A percentile compares a stretch with the other conserved stretches of the same genome.
Evolutionary conservation across 1,284 basidiomycete genomes (phyloP).

Genomic region (Ceratorhiza oryzae-sativae): DNA sequence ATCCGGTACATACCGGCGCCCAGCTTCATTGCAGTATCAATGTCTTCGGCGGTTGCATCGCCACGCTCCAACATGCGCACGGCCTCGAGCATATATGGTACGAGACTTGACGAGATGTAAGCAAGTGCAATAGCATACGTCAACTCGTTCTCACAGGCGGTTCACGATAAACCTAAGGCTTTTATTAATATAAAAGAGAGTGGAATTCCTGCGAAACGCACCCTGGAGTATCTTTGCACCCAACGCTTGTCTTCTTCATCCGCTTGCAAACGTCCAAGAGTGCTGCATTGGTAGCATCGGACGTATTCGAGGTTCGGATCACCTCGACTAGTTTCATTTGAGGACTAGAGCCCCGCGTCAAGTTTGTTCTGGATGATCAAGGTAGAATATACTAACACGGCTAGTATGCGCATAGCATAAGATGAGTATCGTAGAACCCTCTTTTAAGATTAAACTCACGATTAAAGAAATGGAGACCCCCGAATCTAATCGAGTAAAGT

Average conservation of each 20-base stretch:
- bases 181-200: background rate
- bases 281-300: conserved; percentile 55
- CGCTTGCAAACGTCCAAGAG: conserved; percentile 56
- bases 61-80: conserved; percentile 64
- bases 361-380: background rate
- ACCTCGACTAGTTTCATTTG: conserved; percentile 67
- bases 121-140: background rate
- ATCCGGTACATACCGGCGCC: conserved; percentile 55
- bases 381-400: conserved; percentile 40
- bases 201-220: conserved; percentile 39
- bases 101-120: conserved; percentile 43
- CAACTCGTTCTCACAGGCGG: conserved; percentile 47
- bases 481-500: conserved; percentile 48
- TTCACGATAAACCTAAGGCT: conserved; percentile 55
- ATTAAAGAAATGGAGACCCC: conserved; percentile 63
- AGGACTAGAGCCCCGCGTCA: conserved; percentile 43
- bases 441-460: conserved; percentile 45
- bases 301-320: conserved; percentile 57
- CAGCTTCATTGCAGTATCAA: conserved; percentile 66
- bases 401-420: conserved; percentile 26
- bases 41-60: conserved; percentile 61
- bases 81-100: conserved; percentile 60
- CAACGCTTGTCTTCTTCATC: conserved; percentile 61
- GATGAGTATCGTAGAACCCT: background rate
- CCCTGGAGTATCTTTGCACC: conserved; percentile 61